Conservation (phyloP, 148 eudicot genomes). For the Camellia japonica region DNA sequence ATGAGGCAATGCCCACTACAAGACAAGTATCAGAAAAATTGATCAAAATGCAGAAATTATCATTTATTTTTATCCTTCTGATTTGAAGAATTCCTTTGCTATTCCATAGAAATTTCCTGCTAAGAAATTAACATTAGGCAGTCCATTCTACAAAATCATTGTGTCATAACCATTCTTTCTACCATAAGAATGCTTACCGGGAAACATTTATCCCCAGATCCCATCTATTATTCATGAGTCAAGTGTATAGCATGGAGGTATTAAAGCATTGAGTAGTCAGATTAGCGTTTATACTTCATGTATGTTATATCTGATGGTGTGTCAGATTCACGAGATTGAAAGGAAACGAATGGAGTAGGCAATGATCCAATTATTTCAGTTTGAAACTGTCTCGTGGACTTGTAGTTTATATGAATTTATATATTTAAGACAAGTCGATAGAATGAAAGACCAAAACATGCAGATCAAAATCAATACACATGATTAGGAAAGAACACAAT, state of each 20-base stretch:
- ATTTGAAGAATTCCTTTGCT: background rate
- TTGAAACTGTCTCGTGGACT: background rate
- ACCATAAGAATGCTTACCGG: background rate
- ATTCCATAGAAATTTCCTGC: background rate
- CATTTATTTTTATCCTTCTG: too few relatives aligned
- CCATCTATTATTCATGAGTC: background rate
- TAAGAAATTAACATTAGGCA: background rate
- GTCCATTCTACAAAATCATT: background rate
- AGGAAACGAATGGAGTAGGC: background rate
- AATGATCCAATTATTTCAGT: background rate
- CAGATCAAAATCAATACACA: background rate
- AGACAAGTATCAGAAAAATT: too few relatives aligned
- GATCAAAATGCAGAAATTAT: too few relatives aligned
- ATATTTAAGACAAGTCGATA: background rate
- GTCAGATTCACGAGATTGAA: background rate
- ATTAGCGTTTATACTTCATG: background rate
- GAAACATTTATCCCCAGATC: background rate
- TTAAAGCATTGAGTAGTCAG: background rate
- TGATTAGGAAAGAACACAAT: background rate
- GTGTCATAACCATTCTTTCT: background rate
- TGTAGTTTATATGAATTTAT: background rate
- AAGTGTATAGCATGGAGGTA: background rate
- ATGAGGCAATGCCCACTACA: background rate
- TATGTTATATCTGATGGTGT: background rate
- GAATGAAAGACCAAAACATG: slow-evolving; percentile 1